Base-by-base conservation (phyloP, 495 filamentous ascomycete species). In the Endocarpon pusillum region DNA sequence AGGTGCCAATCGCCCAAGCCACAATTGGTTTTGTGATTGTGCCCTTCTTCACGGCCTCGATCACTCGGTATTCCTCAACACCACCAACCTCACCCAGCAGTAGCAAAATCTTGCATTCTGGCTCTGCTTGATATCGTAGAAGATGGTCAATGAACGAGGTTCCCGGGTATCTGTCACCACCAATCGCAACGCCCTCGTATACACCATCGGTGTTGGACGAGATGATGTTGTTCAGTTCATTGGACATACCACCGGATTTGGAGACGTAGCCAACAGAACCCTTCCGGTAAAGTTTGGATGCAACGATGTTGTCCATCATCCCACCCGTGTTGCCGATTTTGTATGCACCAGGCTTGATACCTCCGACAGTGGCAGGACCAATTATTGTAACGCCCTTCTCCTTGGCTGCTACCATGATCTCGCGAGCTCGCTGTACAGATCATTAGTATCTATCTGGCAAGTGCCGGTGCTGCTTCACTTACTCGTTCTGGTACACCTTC, bases 291-390 rank as follows among this genome's bases (percentile, higher is more conserved):
- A 97, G 82, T 75, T 96, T 97, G 60, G 91, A 96, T 45, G 89
- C 86, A 39, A 97, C 89, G 49, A 97, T 97, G 72, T 97, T 97
- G 73, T 97, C 89, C 89, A 97, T 97, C 89, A 97, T 97, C 60
- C 89, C 89, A 73, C 89, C 89, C 42, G 89, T 97, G 71, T 97
- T 97, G 59, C 89, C 89, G 43, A 97, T 97, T 75, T 96, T 97
- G 75, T 81, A 97, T 52, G 80, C 77, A 60, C 89, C 91, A 40
- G 89, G 89, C 73, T 97, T 97, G 69, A 97, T 94, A 51, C 89
- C 89, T 73, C 89, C 89, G 42, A 97, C 89, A 36, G 89, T 97
- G 39, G 89, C 89, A 40, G 89, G 89, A 36, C 89, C 89, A 51
- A 97, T 94, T 61, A 97, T 97, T 49, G 86, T 94, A 55, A 97